A percentile compares a stretch with the other conserved stretches of the same genome.
These are phyloP conservation scores for Halocafeteria seosinensis DNA, from an alignment of 108 stramenopile species.

Conservation along the genomic window DNA sequence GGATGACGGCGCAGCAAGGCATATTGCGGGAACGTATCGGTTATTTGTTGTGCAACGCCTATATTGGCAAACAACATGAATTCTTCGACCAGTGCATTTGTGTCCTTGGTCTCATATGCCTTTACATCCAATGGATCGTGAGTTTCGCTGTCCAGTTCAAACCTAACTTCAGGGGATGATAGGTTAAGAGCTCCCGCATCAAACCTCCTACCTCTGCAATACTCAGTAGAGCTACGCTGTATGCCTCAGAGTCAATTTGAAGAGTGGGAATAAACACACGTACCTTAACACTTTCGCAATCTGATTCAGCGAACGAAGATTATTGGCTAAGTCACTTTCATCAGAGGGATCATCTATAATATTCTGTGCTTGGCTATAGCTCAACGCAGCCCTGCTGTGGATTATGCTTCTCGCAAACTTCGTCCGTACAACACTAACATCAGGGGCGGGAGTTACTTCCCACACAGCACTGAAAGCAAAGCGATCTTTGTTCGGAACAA, in stretches of 20 bases:
- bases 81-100: slow-evolving; percentile 84
- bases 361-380: slow-evolving; percentile 85
- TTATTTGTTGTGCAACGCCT: slow-evolving; percentile 77
- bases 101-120: slow-evolving; percentile 64
- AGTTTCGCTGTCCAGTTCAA: slow-evolving; percentile 81
- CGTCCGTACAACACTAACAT: background rate
- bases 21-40: slow-evolving; percentile 66
- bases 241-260: too few species aligned
- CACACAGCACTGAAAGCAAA: slow-evolving; percentile 70
- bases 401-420: slow-evolving; percentile 76
- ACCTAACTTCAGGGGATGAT: slow-evolving; percentile 89
- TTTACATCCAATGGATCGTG: slow-evolving; percentile 91
- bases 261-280: too few species aligned
- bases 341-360: slow-evolving; percentile 62
- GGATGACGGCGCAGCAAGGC: slow-evolving; percentile 86
- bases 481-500: slow-evolving; percentile 75
- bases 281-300: slow-evolving; percentile 5
- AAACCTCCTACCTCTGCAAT: slow-evolving; percentile 48
- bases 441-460: slow-evolving; percentile 49
- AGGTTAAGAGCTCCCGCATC: slow-evolving; percentile 87
- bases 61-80: slow-evolving; percentile 98
- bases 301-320: background rate
- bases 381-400: slow-evolving; percentile 74
- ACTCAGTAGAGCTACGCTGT: too few species aligned
- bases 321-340: slow-evolving; percentile 19